Percentiles rank a stretch among this genome's conserved stretches.
Evolutionary conservation across 148 eudicot genomes (phyloP).

Genomic region (Pharnaceum exiguum): DNA sequence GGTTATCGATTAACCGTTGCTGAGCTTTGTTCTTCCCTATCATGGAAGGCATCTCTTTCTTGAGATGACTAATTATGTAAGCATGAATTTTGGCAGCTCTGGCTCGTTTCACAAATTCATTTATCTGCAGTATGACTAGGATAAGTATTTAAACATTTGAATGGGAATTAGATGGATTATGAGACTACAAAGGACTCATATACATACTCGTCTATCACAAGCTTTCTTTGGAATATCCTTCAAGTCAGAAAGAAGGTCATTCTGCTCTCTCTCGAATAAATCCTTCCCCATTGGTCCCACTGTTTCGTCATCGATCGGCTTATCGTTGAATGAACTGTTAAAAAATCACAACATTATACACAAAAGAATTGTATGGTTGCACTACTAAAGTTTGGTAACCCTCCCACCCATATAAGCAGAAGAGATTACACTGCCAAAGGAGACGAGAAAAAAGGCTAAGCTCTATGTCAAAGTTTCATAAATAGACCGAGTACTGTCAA

Average conservation of each 20-base stretch:
- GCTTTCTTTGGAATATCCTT: constrained; percentile 95
- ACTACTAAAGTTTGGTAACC: too few relatives aligned
- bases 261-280: constrained; percentile 90
- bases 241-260: constrained; percentile 77
- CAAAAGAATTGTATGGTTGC: too few relatives aligned
- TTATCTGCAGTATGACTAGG: constrained; percentile 44
- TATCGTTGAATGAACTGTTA: constrained; percentile 81
- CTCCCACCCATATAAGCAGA: too few relatives aligned
- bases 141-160: neutral
- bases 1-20: constrained; percentile 80
- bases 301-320: constrained; percentile 59
- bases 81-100: constrained; percentile 94
- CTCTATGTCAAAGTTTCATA: too few relatives aligned
- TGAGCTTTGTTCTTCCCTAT: constrained; percentile 84
- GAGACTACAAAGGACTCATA: neutral
- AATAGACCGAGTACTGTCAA: too few relatives aligned
- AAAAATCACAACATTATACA: too few relatives aligned
- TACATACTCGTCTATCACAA: constrained; percentile 80
- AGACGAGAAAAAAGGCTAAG: too few relatives aligned
- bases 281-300: constrained; percentile 71
- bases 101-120: constrained; percentile 92
- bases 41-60: constrained; percentile 91
- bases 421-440: too few relatives aligned
- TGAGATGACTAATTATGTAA: constrained; percentile 79
- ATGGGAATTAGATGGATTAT: neutral